Base-by-base conservation (phyloP, 306 rosid genomes). In the Vicia faba region DNA sequence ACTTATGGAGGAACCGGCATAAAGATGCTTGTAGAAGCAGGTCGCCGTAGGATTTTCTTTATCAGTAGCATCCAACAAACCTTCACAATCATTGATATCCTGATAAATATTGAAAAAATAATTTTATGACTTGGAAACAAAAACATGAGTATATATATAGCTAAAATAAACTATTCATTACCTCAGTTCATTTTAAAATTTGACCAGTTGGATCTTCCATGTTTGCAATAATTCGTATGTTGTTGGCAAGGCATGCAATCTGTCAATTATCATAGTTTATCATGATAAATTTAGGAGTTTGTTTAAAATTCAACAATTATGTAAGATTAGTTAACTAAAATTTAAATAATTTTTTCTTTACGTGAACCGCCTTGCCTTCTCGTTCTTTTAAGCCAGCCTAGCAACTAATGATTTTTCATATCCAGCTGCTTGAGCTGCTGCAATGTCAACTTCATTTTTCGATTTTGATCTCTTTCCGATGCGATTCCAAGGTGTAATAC, bases 181-280 rank as follows among this genome's bases (percentile, higher is more conserved):
- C 97, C 97, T 93, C 84, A 4, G 96, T 93, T 70, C 72, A 85
- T 78, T 88, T 93, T 78, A 83, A 74, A 46, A 93, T 78, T 39
- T 33, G 86, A 53, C 97, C 97, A 74, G 88, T 90, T 31, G 96
- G 97, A 85, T 93, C 97, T 77, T 90, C 96, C 95, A 93, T 93
- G 70, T 88, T 85, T 73, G 99, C 96, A 71, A 93, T 85, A 61
- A 80, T 64, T 57, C 97, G 88, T 28, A 90, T 70, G 48, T 92
- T 88, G 65, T 83, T 86, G 36, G 97, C 96, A 66, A 93, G 97
- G 83, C 73, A 75, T 72, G 85, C 66, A 79, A 93, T 85, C 99
- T 93, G 92, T 74, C 67, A 64, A 61, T 66, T 40, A 81, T 25
- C 64, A 59, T 46, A 54, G 25, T 61, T 69, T 59, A 80, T 73